Evolutionary conservation across 2,329 filamentous ascomycete genomes (phyloP), one percentile per base, ranked within the genome.

Genomic region (Aureobasidium sp.): DNA sequence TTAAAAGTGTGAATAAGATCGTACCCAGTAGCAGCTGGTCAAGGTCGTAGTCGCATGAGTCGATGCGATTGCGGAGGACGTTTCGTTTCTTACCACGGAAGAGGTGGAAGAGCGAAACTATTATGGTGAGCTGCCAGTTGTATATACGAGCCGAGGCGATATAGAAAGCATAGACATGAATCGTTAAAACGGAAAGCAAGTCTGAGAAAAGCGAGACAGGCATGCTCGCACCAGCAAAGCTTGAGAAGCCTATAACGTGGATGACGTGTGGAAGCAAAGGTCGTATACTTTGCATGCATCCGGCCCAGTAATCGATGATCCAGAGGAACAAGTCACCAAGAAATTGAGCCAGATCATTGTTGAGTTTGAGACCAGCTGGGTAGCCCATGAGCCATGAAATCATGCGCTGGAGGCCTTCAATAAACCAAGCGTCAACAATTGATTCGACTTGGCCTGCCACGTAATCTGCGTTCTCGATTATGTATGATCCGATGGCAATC

Each of bases 71-170:
- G 57, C 94, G 86, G 19, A 98, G 80, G 14, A 98, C 86, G 61
- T 98, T 98, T 66, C 95, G 86, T 70, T 98, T 98, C 74, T 96
- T 97, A 55, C 93, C 94, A 27, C 91, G 88, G 67, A 98, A 98
- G 8, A 98, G 83, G 67, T 98, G 94, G 70, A 98, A 98, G n/a
- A 98, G 82, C 10, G 91, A 97, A 59, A 91, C 85, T 59, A 98
- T 85, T 58, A 98, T 97, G 3, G 87, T 95, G 57, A 98, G 83
- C 70, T 98, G 93, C 93, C 93, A 98, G 71, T 97, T 90, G 70
- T 91, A 98, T 63, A 98, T 97, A 48, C 93, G 85, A 2, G 93
- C 93, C 7, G 90, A 95, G 14, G 94, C 91, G 54, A 97, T 85
- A 69, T 98, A 98, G 69, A 98, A 98, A 1, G 87, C 95, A 74